Percentiles rank a stretch among this genome's conserved stretches.
Evolutionary conservation across 2,329 filamentous ascomycete genomes (phyloP).

Genomic region (Amauroascus verrucosus): DNA sequence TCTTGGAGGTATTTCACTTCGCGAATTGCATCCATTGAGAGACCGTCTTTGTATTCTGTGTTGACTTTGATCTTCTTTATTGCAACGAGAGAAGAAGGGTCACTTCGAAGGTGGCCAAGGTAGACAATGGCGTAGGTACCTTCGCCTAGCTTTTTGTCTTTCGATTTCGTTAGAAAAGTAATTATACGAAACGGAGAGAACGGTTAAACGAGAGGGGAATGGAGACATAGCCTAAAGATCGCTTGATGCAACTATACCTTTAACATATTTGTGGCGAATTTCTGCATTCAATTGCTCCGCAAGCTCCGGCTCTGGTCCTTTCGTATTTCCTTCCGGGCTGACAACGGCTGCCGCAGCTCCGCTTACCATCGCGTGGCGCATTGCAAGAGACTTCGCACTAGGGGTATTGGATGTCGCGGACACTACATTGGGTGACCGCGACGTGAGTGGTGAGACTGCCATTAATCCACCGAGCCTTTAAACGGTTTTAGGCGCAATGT

Average conservation of each 20-base stretch:
- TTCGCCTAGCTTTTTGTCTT: conserved; percentile 83
- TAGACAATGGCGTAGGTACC: conserved; percentile 97
- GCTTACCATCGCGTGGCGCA: conserved; percentile 22
- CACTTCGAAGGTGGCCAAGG: conserved; percentile 64
- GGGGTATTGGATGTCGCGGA: conserved; percentile 23
- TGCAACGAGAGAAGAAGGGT: conserved; percentile 67
- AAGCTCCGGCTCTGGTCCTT: conserved; percentile 31
- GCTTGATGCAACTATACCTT: conserved; percentile 45
- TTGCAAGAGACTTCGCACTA: conserved; percentile 27
- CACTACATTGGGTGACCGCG: conserved; percentile 26
- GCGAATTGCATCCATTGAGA: conserved; percentile 87
- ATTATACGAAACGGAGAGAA: background rate
- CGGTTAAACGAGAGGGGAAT: background rate
- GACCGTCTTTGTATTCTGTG: conserved; percentile 66
- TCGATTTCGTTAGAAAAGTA: conserved; percentile 8
- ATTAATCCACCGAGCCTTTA: conserved; percentile 18
- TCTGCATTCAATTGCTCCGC: conserved; percentile 73
- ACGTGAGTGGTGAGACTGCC: conserved; percentile 36
- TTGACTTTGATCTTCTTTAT: conserved; percentile 47
- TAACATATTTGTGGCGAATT: conserved; percentile 80
- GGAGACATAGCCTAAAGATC: background rate
- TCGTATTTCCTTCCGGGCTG: background rate
- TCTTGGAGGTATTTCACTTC: conserved; percentile 95
- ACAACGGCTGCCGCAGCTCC: background rate
- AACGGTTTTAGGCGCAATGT: background rate